phyloP scores from a whole-genome alignment of 2,329 filamentous ascomycete species.

The Fusarium verticillioides region DNA sequence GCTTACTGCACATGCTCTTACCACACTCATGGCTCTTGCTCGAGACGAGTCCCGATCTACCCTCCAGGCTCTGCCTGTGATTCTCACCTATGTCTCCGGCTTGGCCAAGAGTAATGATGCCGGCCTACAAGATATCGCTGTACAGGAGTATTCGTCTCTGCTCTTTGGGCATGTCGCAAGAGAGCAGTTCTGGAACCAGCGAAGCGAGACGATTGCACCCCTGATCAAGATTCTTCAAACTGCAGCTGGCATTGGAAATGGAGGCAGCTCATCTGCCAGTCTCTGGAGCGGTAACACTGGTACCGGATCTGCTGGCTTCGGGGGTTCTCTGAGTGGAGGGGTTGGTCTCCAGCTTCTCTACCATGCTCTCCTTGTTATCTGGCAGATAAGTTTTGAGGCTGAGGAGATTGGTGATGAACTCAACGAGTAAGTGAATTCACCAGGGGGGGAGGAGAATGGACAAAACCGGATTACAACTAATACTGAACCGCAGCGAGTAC shows the following conservation, averaged over 20 bases:
- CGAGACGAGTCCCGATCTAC: conserved; percentile 73
- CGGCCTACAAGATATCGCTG: conserved; percentile 93
- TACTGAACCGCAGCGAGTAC: conserved; percentile 71
- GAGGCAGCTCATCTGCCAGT: conserved; percentile 69
- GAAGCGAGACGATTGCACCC: conserved; percentile 84
- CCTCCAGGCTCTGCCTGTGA: conserved; percentile 79
- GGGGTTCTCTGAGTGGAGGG: conserved; percentile 76
- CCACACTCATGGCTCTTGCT: conserved; percentile 77
- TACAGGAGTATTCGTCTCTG: conserved; percentile 88
- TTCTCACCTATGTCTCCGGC: conserved; percentile 87
- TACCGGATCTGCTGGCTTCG: conserved; percentile 69
- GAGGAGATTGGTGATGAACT: conserved; percentile 77
- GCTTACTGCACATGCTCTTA: conserved; percentile 87
- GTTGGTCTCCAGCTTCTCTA: conserved; percentile 94
- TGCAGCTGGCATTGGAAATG: conserved; percentile 77
- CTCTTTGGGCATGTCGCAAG: conserved; percentile 80
- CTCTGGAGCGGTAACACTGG: conserved; percentile 69
- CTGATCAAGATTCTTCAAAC: conserved; percentile 84
- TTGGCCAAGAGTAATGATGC: conserved; percentile 88
- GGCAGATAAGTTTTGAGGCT: conserved; percentile 97
- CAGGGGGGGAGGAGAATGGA: not conserved
- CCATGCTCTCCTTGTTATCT: conserved; percentile 90
- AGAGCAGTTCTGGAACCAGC: conserved; percentile 89
- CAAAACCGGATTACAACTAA: conserved; percentile 27
- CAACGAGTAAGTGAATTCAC: conserved; percentile 75